Conservation (phyloP, 2,329 filamentous ascomycete species). For the Teratosphaeriaceae sp. region DNA sequence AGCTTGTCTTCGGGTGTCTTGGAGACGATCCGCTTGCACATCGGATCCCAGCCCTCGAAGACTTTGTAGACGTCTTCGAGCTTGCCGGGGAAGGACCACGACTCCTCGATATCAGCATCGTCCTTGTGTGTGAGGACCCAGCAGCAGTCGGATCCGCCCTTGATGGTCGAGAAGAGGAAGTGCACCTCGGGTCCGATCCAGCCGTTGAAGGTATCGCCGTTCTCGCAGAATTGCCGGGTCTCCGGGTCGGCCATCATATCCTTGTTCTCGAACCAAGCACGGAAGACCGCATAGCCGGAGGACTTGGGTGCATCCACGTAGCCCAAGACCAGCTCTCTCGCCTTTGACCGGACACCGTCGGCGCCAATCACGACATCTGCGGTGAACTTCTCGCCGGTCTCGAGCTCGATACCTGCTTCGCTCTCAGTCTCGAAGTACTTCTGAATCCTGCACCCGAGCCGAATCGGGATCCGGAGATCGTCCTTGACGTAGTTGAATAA, state of each 20-base stretch:
- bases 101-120: constrained; percentile 39
- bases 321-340: constrained; percentile 45
- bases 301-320: constrained; percentile 36
- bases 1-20: constrained; percentile 25
- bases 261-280: constrained; percentile 46
- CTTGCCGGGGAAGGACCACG: constrained; percentile 40
- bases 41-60: constrained; percentile 37
- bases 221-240: constrained; percentile 38
- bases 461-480: constrained; percentile 24
- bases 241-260: constrained; percentile 35
- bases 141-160: constrained; percentile 45
- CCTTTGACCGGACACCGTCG: constrained; percentile 47
- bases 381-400: constrained; percentile 27
- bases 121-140: constrained; percentile 49
- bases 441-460: constrained; percentile 20
- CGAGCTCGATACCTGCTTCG: constrained; percentile 29
- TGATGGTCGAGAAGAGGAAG: constrained; percentile 47
- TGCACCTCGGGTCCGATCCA: constrained; percentile 49
- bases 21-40: constrained; percentile 40
- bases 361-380: constrained; percentile 46
- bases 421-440: constrained; percentile 21
- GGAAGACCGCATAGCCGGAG: constrained; percentile 47
- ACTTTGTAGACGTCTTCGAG: constrained; percentile 38
- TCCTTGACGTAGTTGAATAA: constrained; percentile 28
- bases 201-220: constrained; percentile 45